Evolutionary conservation across 768 basidiomycete species (phyloP).

Genomic region (Cystoderma amianthinum): DNA sequence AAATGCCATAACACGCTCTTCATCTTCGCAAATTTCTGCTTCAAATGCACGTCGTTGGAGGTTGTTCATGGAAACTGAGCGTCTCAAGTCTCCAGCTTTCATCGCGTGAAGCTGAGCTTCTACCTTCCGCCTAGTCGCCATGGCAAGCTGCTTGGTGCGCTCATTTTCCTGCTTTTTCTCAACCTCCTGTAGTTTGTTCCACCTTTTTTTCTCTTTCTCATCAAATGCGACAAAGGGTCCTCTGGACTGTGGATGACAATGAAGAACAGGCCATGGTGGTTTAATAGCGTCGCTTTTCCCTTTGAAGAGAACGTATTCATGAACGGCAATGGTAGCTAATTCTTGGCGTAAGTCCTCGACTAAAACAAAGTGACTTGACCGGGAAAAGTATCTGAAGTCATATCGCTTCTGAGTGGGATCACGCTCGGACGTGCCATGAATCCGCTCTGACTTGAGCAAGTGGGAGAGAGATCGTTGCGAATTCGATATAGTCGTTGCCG

Average conservation of each 20-base stretch:
- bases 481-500: conserved; percentile 16
- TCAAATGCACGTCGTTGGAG: conserved; percentile 48
- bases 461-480: conserved; percentile 47
- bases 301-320: conserved; percentile 67
- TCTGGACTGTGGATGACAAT: conserved; percentile 68
- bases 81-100: conserved; percentile 51
- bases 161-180: conserved; percentile 38
- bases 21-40: conserved; percentile 14
- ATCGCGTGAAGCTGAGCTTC: conserved; percentile 23
- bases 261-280: conserved; percentile 76
- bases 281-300: conserved; percentile 43
- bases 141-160: conserved; percentile 23
- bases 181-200: conserved; percentile 48
- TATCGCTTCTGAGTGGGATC: conserved; percentile 85
- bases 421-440: conserved; percentile 86
- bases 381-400: conserved; percentile 83
- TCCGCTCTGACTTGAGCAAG: conserved; percentile 73
- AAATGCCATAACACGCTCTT: conserved; percentile 22
- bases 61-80: conserved; percentile 72
- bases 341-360: conserved; percentile 88
- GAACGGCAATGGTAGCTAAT: conserved; percentile 75
- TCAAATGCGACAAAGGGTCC: conserved; percentile 75
- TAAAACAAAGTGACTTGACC: conserved; percentile 71
- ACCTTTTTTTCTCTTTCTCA: conserved; percentile 62
- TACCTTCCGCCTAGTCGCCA: conserved; percentile 29